phyloP scores from a whole-genome alignment of 1,284 basidiomycete species.

The Tremellales sp. region DNA sequence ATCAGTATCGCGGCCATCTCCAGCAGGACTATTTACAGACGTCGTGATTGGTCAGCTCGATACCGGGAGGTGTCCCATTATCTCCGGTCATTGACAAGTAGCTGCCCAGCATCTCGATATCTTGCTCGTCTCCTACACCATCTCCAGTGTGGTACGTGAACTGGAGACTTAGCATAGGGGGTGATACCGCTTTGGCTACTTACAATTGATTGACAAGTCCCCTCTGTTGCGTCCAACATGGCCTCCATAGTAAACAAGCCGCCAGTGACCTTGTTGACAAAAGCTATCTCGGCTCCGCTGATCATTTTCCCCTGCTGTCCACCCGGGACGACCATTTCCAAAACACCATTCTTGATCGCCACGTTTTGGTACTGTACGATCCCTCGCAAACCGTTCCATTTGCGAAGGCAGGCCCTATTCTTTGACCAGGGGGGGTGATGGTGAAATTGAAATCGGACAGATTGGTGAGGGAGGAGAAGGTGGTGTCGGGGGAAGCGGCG shows the following conservation, averaged over 20 bases:
- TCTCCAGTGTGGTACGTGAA: conserved; percentile 12
- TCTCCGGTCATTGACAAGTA: conserved; percentile 4
- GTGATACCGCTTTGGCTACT: no score
- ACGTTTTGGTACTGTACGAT: conserved; percentile 1
- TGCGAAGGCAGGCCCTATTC: no score
- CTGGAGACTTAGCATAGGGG: background rate
- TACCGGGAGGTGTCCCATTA: conserved; percentile 10
- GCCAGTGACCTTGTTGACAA: conserved; percentile 6
- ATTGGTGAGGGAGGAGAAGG: no score
- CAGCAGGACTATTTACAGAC: conserved; percentile 2
- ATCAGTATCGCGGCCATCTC: background rate
- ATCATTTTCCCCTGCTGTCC: conserved; percentile 6
- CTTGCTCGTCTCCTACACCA: conserved; percentile 14
- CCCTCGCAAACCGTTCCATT: background rate
- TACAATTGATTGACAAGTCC: conserved; percentile 15
- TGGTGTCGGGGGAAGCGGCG: background rate
- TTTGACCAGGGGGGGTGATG: no score
- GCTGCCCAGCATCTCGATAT: conserved; percentile 15
- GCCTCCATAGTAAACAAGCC: conserved; percentile 14
- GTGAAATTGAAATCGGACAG: no score
- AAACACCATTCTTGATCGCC: background rate
- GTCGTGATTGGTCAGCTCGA: conserved; percentile 16
- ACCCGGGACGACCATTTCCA: conserved; percentile 8
- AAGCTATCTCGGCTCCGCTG: conserved; percentile 4
- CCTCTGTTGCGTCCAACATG: background rate